A percentile compares a stretch with the other conserved stretches of the same genome.
Evolutionary conservation across 75 land plant genomes (phyloP).

Genomic region (Picea sitchensis): DNA sequence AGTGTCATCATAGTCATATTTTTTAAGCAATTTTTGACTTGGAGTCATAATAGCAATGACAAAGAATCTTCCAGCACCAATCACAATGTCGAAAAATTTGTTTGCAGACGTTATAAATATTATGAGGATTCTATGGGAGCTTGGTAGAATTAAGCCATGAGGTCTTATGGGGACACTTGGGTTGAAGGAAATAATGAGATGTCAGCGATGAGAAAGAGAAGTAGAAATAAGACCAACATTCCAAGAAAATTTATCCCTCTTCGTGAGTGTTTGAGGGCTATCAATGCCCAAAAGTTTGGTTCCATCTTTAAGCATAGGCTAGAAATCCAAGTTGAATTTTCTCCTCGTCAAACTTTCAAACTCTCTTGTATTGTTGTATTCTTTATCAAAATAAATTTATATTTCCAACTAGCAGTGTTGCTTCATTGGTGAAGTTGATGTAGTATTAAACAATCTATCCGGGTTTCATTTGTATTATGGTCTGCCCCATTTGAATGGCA

Average conservation of each 20-base stretch:
- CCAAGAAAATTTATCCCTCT: constrained; percentile 28
- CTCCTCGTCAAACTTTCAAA: no score
- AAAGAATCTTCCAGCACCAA: background rate
- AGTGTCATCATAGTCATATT: no score
- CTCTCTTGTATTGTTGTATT: no score
- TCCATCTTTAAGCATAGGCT: constrained; percentile 56
- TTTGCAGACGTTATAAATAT: background rate
- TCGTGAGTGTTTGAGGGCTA: constrained; percentile 33
- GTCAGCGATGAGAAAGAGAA: constrained; percentile 31
- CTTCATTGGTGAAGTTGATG: no score
- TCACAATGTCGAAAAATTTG: constrained; percentile 9
- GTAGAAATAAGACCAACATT: constrained; percentile 17
- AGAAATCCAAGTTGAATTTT: constrained; percentile 36
- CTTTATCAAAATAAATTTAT: no score
- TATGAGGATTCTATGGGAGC: background rate
- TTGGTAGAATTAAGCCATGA: background rate
- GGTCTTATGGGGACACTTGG: constrained; percentile 16
- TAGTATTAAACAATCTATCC: no score
- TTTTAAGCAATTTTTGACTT: no score
- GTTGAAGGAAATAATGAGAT: constrained; percentile 45
- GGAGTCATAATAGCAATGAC: no score
- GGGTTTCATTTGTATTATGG: no score
- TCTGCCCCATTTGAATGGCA: no score
- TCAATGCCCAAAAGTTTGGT: constrained; percentile 41
- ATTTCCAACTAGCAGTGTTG: no score